Evolutionary conservation across 139 green algal species (phyloP), one percentile per base, ranked within the genome.

Genomic region (Chlorella sp.): DNA sequence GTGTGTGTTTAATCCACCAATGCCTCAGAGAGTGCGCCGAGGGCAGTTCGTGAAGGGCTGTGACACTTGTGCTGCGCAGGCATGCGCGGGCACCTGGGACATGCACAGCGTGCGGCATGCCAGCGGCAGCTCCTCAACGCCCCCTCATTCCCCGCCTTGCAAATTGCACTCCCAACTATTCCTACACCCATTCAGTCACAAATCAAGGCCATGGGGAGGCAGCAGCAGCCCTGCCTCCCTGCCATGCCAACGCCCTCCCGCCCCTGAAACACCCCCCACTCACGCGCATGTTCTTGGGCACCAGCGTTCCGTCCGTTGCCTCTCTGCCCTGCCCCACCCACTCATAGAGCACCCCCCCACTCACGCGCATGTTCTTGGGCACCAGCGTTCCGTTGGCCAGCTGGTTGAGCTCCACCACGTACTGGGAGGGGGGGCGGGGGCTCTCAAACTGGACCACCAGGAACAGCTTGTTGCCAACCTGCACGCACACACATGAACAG

Each of bases 371-470:
- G 42, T 60, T 64, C 48, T 81, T 86, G 61, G 60, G 69, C 22
- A 16, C 81, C 21, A 93, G 82, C 36, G 16, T 53, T 66, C 91
- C 83, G 32, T 64, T 64, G 26, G 75, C n/a, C 22, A 36, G 19
- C 57, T 90, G 53, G 24, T 90, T 76, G 22, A 76, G 36, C 34
- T 90, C 68, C 40, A 79, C 81, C n/a, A 93, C 48, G 15, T 86
- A 73, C 53, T 57, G 32, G 53, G 48, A 22, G 18, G 36, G 4
- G 40, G 91, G 89, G 21, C 78, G 39, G 57, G 89, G 89, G 1
- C n/a, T 32, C 89, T 93, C 91, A 28, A 93, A 93, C 66, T 93
- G 91, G 60, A 85, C 75, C 16, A 93, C 48, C n/a, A 75, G 61
- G 87, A 83, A 92, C 3, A 93, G 36, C 42, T 86, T 76, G 66